These are phyloP conservation scores for Trichoderma aggressivum DNA, from an alignment of 2,329 filamentous ascomycete genomes.

Conservation along the genomic window DNA sequence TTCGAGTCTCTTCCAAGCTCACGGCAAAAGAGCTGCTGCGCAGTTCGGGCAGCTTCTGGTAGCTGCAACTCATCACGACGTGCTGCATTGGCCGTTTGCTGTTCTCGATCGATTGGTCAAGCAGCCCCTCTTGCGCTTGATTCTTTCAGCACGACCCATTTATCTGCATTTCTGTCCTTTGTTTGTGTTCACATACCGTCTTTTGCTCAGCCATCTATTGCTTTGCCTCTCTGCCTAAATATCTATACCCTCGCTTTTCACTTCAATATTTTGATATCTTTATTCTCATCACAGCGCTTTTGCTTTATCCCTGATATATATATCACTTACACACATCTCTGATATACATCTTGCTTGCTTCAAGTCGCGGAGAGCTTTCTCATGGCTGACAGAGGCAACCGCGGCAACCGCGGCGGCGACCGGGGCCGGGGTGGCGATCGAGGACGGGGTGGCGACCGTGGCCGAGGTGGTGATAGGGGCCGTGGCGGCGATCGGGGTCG, in stretches of 20 bases:
- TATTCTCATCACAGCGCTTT: neutral
- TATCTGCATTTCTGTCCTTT: neutral
- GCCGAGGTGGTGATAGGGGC: constrained; percentile 19
- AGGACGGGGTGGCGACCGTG: constrained; percentile 21
- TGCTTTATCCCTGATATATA: neutral
- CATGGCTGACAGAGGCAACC: constrained; percentile 22
- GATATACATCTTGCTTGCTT: neutral
- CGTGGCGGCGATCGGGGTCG: constrained; percentile 8
- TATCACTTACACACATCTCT: neutral
- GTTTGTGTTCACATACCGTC: neutral
- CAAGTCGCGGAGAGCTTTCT: neutral
- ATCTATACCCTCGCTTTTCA: neutral
- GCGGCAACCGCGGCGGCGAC: constrained; percentile 19
- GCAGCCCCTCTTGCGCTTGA: neutral
- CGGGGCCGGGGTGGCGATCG: constrained; percentile 18
- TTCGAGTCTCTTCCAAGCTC: neutral
- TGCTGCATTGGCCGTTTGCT: neutral
- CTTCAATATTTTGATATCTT: neutral
- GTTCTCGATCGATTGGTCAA: neutral
- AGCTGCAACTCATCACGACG: neutral
- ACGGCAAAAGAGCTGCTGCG: neutral
- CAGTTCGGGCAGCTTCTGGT: neutral
- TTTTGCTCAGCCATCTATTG: neutral
- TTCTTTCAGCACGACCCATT: neutral
- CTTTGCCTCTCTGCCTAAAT: neutral